Base-by-base conservation (phyloP, 208 protist genomes). In the Leishmania major region DNA sequence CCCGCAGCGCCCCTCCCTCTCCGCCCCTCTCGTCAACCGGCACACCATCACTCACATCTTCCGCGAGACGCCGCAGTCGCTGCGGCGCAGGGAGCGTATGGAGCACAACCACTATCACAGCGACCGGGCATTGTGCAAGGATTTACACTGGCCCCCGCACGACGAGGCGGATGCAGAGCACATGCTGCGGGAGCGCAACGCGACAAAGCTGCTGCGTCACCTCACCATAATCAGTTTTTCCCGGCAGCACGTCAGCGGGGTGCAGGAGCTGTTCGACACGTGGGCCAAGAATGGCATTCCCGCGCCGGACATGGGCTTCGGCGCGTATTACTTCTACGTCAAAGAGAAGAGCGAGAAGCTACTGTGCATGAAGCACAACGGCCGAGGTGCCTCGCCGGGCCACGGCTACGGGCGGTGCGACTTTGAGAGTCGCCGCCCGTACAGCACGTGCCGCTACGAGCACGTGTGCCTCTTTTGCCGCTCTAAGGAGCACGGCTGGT, bases 291-390 rank as follows among this genome's bases (percentile, higher is more conserved):
- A 94, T 73, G 88, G 89, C 78, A 96, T 94, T 66, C 86, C 86
- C 1, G 87, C 92, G 13, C 89, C 88, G 40, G 92, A 93, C 79
- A 85, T 93, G 76, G 83, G 83, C 69, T 96, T 96, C 82, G 92
- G 89, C 17, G 85, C 89, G 28, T 96, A 96, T 87, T 96, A 96
- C 84, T 91, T 81, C 75, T 96, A 96, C 81, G 89, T 91, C 19
- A 90, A 93, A 84, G 88, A 92, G 79, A 91, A 89, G 78, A 87
- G 86, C 70, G 84, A 88, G 35, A 88, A 90, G 80, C 77, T 88
- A 70, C 75, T 96, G 77, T 96, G 92, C 83, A 90, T 96, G 81
- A 91, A 93, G 73, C 92, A 96, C 84, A 96, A 96, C 81, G 90
- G 92, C 15, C 91, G 90, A 25, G 87, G 88, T 19, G 81, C 84